Evolutionary conservation across 768 basidiomycete species (phyloP).

Genomic region (Boletellus ananas): DNA sequence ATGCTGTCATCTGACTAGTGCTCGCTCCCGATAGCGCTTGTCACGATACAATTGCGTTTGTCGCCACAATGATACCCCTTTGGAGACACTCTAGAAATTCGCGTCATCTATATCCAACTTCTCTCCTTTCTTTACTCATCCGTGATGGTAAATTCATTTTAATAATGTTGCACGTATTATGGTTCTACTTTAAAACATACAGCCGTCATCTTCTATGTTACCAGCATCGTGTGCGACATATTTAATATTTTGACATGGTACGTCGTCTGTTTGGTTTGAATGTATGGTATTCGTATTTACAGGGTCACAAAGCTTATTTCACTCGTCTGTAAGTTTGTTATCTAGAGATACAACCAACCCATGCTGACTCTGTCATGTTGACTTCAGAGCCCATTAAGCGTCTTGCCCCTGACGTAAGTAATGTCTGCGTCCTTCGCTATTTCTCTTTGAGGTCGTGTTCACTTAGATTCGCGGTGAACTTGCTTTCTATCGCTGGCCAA

Average conservation of each 20-base stretch:
- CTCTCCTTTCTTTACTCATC: slow-evolving; percentile 4
- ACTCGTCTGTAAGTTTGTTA: background rate
- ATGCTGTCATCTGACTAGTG: background rate
- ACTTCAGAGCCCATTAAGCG: background rate
- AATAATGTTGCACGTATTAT: background rate
- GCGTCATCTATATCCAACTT: slow-evolving; percentile 4
- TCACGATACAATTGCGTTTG: slow-evolving; percentile 6
- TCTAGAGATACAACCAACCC: background rate
- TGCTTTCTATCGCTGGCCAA: slow-evolving; percentile 19
- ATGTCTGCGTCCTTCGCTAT: too few species aligned
- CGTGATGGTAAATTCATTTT: slow-evolving; percentile 9
- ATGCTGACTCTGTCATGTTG: background rate
- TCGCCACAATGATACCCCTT: slow-evolving; percentile 4
- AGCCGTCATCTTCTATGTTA: slow-evolving; percentile 6
- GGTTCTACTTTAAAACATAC: background rate
- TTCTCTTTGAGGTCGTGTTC: too few species aligned
- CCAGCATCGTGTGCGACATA: background rate
- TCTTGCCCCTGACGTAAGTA: background rate
- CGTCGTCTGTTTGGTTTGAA: background rate
- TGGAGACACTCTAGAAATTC: slow-evolving; percentile 2
- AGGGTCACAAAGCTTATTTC: background rate
- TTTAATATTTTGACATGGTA: slow-evolving; percentile 2
- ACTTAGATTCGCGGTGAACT: slow-evolving; percentile 8
- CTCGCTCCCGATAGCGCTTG: slow-evolving; percentile 1
- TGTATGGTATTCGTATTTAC: background rate